Conservation (phyloP, 495 filamentous ascomycete genomes). For the Aspergillus mulundensis region DNA sequence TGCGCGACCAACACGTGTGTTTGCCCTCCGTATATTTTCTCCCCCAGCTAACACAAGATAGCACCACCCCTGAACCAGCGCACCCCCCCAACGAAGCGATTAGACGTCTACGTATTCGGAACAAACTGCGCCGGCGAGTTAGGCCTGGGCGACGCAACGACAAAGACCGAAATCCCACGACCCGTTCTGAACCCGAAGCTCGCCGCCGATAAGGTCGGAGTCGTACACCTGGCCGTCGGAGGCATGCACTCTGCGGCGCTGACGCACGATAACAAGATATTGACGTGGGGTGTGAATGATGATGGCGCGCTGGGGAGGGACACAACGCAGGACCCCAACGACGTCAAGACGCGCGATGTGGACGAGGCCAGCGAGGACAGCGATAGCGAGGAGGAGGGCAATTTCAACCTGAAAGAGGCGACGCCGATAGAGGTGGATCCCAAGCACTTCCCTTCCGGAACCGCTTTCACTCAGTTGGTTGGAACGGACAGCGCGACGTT, state of each 20-base stretch:
- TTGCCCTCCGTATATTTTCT: too few species aligned
- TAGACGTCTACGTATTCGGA: slow-evolving; percentile 53
- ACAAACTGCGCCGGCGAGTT: slow-evolving; percentile 49
- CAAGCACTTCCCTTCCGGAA: slow-evolving; percentile 47
- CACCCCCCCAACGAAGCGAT: slow-evolving; percentile 28
- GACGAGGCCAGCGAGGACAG: slow-evolving; percentile 18
- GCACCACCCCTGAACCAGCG: background rate
- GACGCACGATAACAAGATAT: slow-evolving; percentile 60
- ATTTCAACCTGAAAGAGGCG: slow-evolving; percentile 56
- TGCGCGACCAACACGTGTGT: too few species aligned
- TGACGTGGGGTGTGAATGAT: slow-evolving; percentile 74
- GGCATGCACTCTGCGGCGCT: slow-evolving; percentile 66
- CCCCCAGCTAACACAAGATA: too few species aligned
- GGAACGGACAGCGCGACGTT: slow-evolving; percentile 63
- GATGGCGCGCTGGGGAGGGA: slow-evolving; percentile 64
- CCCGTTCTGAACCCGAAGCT: slow-evolving; percentile 50
- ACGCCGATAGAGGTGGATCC: slow-evolving; percentile 49
- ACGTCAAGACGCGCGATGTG: slow-evolving; percentile 37
- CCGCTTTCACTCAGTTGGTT: slow-evolving; percentile 53
- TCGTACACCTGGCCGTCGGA: slow-evolving; percentile 60
- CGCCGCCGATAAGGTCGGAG: slow-evolving; percentile 40
- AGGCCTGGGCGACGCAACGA: slow-evolving; percentile 46
- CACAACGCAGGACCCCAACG: slow-evolving; percentile 50
- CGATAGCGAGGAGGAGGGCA: slow-evolving; percentile 43
- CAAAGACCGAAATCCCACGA: slow-evolving; percentile 45